Base-by-base conservation (phyloP, 805 yeast species). In the Barnettozyma californica region DNA sequence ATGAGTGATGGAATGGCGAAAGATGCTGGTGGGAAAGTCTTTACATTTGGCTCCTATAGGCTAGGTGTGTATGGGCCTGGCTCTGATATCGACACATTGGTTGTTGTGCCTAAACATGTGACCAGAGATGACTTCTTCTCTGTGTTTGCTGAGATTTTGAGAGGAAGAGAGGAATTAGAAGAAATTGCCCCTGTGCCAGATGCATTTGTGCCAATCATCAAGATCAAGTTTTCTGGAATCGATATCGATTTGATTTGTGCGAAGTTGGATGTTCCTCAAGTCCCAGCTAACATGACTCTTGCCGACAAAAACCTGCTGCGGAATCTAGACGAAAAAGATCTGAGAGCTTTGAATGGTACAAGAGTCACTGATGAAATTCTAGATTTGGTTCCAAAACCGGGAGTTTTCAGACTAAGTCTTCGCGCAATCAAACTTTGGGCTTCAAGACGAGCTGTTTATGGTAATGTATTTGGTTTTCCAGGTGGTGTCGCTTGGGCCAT, bases 401-500 rank as follows among this genome's bases (percentile, higher is more conserved):
- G 88, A 18, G 95, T 88, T 2, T 94, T 94, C 73, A 87, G 89
- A 62, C 91, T 90, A 58, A 96, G 97, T 1, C 71, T 94, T 49
- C 74, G 99, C 54, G 91, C 96, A 14, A 87, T 94, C 54, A 94
- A 94, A 66, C 74, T 94, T 60, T 94, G 99, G 99, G 99, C 99
- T 0, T 92, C 90, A 63, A 80, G 90, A 60, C 76, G 98, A 44
- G 98, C 97, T 0, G 80, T 94, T 14, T 94, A 94, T 68, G 97
- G 88, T 7, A 94, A 94, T 62, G 85, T 94, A 41, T 88, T 85
- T 76, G 99, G 99, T 0, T 94, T 92, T 68, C 99, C 98, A 1
- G 99, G 99, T 61, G 99, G 99, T 67, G 99, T 94, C 43, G 99
- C 99, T 1, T 94, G 99, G 99, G 99, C 99, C 1, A 94, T 94